These are phyloP conservation scores for Candida lessepsii DNA, from an alignment of 805 yeast genomes.

Conservation along the genomic window DNA sequence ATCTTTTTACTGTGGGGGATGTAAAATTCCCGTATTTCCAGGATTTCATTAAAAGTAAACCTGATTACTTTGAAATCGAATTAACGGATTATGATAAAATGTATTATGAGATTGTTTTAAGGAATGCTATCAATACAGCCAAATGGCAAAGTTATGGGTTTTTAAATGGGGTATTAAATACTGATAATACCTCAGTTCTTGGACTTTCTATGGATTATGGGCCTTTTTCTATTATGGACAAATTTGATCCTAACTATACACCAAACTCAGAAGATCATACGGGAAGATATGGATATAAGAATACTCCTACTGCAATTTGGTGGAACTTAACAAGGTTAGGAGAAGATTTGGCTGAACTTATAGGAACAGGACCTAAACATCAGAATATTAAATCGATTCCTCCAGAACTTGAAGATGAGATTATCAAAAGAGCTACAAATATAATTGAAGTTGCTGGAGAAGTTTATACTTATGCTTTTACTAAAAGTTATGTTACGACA, in stretches of 20 bases:
- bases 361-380: slow-evolving; percentile 66
- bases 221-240: slow-evolving; percentile 89
- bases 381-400: slow-evolving; percentile 42
- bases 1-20: slow-evolving; percentile 46
- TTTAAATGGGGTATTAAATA: slow-evolving; percentile 89
- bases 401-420: slow-evolving; percentile 48
- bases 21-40: slow-evolving; percentile 29
- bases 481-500: slow-evolving; percentile 52
- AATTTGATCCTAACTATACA: slow-evolving; percentile 75
- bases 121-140: slow-evolving; percentile 78
- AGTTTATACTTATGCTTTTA: slow-evolving; percentile 62
- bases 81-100: slow-evolving; percentile 65
- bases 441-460: slow-evolving; percentile 64
- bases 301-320: slow-evolving; percentile 85
- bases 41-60: slow-evolving; percentile 18
- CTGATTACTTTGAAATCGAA: slow-evolving; percentile 21
- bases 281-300: slow-evolving; percentile 73
- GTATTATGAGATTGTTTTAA: slow-evolving; percentile 65
- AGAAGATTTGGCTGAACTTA: slow-evolving; percentile 75
- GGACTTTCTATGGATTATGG: slow-evolving; percentile 93
- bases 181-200: slow-evolving; percentile 88
- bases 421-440: slow-evolving; percentile 61
- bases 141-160: slow-evolving; percentile 91
- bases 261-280: slow-evolving; percentile 86
- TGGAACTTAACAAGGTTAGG: slow-evolving; percentile 88